A percentile compares a stretch with the other conserved stretches of the same genome.
phyloP scores from a whole-genome alignment of 306 rosid genomes.

The Hylodesmum podocarpum region DNA sequence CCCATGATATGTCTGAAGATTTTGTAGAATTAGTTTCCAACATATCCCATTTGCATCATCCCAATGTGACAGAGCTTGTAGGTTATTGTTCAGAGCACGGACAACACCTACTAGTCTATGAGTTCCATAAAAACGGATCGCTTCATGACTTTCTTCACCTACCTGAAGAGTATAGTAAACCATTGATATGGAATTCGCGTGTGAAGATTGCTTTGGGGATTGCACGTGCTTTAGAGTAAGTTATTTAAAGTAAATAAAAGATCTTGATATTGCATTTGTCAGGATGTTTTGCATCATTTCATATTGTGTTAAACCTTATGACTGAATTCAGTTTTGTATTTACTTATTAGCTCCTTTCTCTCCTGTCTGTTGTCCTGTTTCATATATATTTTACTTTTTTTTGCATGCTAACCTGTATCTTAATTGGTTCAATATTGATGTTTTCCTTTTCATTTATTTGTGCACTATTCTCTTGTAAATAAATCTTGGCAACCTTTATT shows the following conservation, averaged over 20 bases:
- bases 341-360: not conserved
- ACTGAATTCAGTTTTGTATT: not conserved
- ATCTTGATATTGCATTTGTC: conserved; percentile 8
- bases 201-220: conserved; percentile 97
- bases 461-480: not conserved
- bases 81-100: conserved; percentile 99
- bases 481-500: not conserved
- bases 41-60: conserved; percentile 80
- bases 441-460: not conserved
- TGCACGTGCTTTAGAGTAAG: conserved; percentile 98
- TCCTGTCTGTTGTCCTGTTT: not conserved
- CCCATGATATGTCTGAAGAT: conserved; percentile 51
- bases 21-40: conserved; percentile 73
- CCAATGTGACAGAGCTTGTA: conserved; percentile 84
- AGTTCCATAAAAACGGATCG: conserved; percentile 87
- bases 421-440: not conserved
- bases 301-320: not conserved
- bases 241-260: conserved; percentile 18
- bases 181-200: conserved; percentile 93
- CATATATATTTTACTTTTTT: not conserved
- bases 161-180: conserved; percentile 79
- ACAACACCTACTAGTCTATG: conserved; percentile 81
- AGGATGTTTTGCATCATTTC: conserved; percentile 5
- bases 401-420: conserved; percentile 19
- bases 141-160: conserved; percentile 88